phyloP scores from a whole-genome alignment of 768 basidiomycete species.

The Favolaschia claudopus region DNA sequence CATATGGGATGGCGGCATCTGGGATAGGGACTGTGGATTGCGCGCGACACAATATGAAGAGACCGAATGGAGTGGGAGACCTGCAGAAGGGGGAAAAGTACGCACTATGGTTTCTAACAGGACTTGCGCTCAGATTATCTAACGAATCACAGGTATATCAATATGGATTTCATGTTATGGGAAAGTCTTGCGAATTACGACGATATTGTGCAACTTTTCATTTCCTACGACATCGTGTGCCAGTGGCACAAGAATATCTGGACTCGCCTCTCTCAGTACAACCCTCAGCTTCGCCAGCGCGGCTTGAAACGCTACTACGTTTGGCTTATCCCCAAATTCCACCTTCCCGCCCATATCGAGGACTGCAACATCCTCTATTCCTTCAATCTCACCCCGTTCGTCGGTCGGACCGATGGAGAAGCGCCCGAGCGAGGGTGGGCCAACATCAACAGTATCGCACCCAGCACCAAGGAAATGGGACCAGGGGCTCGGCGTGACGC shows the following conservation, averaged over 20 bases:
- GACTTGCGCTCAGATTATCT: background rate
- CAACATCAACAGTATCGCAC: slow-evolving; percentile 37
- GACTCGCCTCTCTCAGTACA: slow-evolving; percentile 20
- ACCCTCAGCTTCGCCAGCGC: slow-evolving; percentile 3
- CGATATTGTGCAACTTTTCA: slow-evolving; percentile 6
- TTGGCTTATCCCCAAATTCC: slow-evolving; percentile 35
- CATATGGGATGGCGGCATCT: background rate
- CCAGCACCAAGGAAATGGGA: slow-evolving; percentile 47
- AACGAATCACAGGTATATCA: background rate
- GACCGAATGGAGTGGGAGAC: slow-evolving; percentile 23
- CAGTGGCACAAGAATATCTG: slow-evolving; percentile 23
- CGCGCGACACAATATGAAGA: slow-evolving; percentile 16
- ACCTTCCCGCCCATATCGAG: slow-evolving; percentile 30
- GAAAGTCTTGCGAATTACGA: slow-evolving; percentile 14
- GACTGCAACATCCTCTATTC: slow-evolving; percentile 24
- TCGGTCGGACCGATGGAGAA: slow-evolving; percentile 48
- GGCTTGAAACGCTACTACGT: background rate
- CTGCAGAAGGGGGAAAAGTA: slow-evolving; percentile 29
- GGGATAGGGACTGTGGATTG: slow-evolving; percentile 17
- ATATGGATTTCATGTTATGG: slow-evolving; percentile 37
- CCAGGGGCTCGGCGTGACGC: slow-evolving; percentile 14
- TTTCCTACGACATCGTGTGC: slow-evolving; percentile 34
- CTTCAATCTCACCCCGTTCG: slow-evolving; percentile 35
- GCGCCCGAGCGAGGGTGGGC: slow-evolving; percentile 39
- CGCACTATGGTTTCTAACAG: background rate